phyloP scores from a whole-genome alignment of 345 rosid species.

The Linum usitatissimum region DNA sequence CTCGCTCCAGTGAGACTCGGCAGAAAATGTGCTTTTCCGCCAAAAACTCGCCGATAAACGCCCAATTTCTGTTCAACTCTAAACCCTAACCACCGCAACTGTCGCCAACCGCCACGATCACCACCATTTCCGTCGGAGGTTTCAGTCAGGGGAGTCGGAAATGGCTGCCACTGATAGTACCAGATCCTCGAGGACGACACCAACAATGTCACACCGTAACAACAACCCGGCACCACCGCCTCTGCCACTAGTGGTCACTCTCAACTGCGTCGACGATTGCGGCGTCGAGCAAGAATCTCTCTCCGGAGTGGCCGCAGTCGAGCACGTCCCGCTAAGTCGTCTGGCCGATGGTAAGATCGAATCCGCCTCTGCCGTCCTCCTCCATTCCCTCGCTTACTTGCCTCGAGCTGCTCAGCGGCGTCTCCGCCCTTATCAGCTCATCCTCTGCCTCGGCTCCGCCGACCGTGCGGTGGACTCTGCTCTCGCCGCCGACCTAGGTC shows the following conservation, averaged over 20 bases:
- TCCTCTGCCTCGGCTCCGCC: conserved; percentile 88
- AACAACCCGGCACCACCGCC: conserved; percentile 25
- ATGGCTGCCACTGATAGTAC: neutral
- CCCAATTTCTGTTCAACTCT: conserved; percentile 17
- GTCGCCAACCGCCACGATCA: conserved; percentile 14
- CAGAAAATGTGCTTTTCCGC: neutral
- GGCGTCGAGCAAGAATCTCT: conserved; percentile 68
- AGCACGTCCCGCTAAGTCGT: conserved; percentile 91
- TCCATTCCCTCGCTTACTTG: conserved; percentile 88
- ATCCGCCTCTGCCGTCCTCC: conserved; percentile 76
- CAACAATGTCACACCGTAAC: conserved; percentile 22
- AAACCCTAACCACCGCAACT: conserved; percentile 29
- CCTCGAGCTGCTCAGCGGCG: conserved; percentile 99
- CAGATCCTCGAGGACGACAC: neutral
- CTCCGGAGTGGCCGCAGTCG: conserved; percentile 66
- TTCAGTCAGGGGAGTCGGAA: neutral
- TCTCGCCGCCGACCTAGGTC: conserved; percentile 84
- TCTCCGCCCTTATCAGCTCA: conserved; percentile 88
- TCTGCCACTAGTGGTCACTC: conserved; percentile 59
- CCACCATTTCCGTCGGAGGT: conserved; percentile 6
- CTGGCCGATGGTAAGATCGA: conserved; percentile 83
- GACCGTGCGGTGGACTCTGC: conserved; percentile 90
- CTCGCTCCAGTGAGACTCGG: neutral
- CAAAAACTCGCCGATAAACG: conserved; percentile 11
- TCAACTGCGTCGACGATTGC: conserved; percentile 91